These are phyloP conservation scores for Geotrichum citri-aurantii DNA, from an alignment of 1,139 yeast species.

Conservation along the genomic window DNA sequence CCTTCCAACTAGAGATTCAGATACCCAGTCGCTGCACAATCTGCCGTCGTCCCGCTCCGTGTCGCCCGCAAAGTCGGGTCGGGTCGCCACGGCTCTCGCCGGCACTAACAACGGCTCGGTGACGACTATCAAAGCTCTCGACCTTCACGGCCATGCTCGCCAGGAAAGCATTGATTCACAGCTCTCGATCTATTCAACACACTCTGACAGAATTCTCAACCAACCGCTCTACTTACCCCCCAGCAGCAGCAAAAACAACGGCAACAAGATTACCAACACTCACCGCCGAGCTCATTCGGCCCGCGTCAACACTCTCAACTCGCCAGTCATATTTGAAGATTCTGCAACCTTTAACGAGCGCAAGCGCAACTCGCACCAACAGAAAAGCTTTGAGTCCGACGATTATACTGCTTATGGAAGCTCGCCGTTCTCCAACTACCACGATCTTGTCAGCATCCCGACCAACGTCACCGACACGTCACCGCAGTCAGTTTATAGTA, in stretches of 20 bases:
- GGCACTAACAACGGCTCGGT: slow-evolving; percentile 38
- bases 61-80: not conserved
- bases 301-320: not conserved
- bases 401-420: not conserved
- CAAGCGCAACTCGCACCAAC: not conserved
- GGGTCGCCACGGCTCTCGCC: not conserved
- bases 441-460: not conserved
- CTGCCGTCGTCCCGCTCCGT: not conserved
- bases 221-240: not conserved
- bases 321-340: not conserved
- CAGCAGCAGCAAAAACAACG: not conserved
- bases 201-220: slow-evolving; percentile 4
- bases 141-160: slow-evolving; percentile 64
- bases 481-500: not conserved
- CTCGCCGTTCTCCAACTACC: not conserved
- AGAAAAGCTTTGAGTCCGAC: not conserved
- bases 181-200: not conserved
- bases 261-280: not conserved
- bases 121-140: slow-evolving; percentile 94
- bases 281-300: not conserved
- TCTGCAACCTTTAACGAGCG: not conserved
- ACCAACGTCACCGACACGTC: not conserved
- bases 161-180: slow-evolving; percentile 1
- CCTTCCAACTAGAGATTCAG: not conserved
- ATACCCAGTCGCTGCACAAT: not conserved